These are phyloP conservation scores for Plasmodium falciparum DNA, from an alignment of 169 alveolate species.

Conservation along the genomic window DNA sequence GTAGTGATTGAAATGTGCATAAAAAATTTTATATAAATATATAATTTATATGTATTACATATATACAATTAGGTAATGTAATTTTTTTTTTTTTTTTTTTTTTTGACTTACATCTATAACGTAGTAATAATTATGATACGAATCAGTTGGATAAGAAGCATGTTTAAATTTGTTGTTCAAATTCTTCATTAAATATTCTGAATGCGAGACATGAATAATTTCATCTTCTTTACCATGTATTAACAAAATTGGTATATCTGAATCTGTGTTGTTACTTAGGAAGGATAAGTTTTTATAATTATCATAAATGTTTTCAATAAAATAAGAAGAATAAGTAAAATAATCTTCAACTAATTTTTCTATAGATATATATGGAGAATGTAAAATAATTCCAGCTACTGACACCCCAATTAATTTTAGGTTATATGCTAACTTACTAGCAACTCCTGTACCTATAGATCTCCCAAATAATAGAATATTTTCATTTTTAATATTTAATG, in stretches of 20 bases:
- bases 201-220: slow-evolving; percentile 86
- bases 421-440: slow-evolving; percentile 85
- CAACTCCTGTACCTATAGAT: slow-evolving; percentile 92
- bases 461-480: slow-evolving; percentile 87
- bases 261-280: slow-evolving; percentile 60
- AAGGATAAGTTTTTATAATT: slow-evolving; percentile 47
- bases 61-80: too few species aligned
- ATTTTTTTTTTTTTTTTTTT: neutral
- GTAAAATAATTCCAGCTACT: slow-evolving; percentile 89
- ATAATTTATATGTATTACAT: too few species aligned
- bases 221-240: slow-evolving; percentile 89
- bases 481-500: slow-evolving; percentile 83
- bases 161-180: slow-evolving; percentile 79
- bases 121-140: slow-evolving; percentile 84
- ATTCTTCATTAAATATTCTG: slow-evolving; percentile 84
- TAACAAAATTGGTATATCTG: slow-evolving; percentile 84
- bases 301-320: slow-evolving; percentile 71
- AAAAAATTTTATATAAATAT: neutral
- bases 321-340: slow-evolving; percentile 48
- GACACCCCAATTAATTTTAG: slow-evolving; percentile 78
- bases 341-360: slow-evolving; percentile 86
- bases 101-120: slow-evolving; percentile 79
- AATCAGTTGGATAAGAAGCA: slow-evolving; percentile 82
- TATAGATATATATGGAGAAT: slow-evolving; percentile 88
- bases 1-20: too few species aligned